Conservation (phyloP, 2,329 filamentous ascomycete species). For the Incumbomyces delicatus region DNA sequence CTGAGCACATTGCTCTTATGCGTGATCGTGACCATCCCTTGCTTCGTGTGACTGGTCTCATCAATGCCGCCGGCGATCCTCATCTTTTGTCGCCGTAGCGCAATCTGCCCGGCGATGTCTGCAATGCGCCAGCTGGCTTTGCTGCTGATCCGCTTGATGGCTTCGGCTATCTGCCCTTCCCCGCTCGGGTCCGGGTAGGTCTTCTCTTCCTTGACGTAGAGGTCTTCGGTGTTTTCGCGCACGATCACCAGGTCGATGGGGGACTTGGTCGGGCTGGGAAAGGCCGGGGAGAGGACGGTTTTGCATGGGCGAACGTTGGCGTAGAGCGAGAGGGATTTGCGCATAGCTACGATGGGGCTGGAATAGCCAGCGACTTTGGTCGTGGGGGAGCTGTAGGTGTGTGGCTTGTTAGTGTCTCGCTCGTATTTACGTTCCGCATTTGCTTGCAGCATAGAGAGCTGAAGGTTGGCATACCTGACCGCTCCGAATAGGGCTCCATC, state of each 20-base stretch:
- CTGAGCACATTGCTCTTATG: constrained; percentile 97
- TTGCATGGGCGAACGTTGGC: constrained; percentile 97
- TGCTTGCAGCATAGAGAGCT: no score
- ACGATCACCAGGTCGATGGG: constrained; percentile 96
- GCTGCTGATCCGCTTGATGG: constrained; percentile 93
- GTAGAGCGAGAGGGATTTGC: constrained; percentile 90
- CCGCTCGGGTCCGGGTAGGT: constrained; percentile 58
- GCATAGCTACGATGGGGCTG: constrained; percentile 88
- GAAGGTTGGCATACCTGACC: constrained; percentile 49
- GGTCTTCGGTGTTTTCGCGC: constrained; percentile 95
- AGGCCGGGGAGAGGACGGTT: constrained; percentile 48
- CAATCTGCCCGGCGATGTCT: constrained; percentile 89
- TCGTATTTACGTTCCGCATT: no score
- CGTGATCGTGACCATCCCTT: constrained; percentile 82
- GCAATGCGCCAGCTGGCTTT: constrained; percentile 77
- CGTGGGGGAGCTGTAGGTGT: constrained; percentile 63
- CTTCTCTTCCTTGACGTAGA: constrained; percentile 94
- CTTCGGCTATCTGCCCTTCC: constrained; percentile 77
- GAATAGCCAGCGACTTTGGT: constrained; percentile 90
- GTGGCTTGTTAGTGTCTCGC: background rate
- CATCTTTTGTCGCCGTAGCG: constrained; percentile 72
- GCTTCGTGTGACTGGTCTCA: constrained; percentile 31
- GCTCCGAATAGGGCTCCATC: constrained; percentile 95
- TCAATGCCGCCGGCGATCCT: constrained; percentile 43
- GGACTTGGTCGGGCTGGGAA: constrained; percentile 33